Evolutionary conservation across 768 basidiomycete species (phyloP).

Genomic region (Rhodosporidiobolus sp.): DNA sequence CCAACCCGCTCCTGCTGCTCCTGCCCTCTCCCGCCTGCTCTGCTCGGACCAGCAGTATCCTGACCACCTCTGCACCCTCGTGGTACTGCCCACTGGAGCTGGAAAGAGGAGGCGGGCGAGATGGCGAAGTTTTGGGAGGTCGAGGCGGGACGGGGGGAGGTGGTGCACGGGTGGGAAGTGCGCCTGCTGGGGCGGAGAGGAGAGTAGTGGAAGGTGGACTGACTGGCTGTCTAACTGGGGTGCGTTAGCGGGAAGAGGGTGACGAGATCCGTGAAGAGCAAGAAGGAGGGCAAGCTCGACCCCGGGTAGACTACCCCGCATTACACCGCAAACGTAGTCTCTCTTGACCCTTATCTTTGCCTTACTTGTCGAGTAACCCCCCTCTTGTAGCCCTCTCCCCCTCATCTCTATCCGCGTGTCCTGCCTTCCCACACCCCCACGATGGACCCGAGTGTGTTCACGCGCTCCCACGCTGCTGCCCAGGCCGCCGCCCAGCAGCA

Average conservation of each 20-base stretch:
- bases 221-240: conserved; percentile 1
- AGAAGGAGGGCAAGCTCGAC: background rate
- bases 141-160: background rate
- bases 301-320: background rate
- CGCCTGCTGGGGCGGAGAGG: background rate
- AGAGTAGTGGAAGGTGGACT: background rate
- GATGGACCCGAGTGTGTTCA: conserved; percentile 34
- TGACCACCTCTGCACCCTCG: too few species aligned
- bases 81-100: too few species aligned
- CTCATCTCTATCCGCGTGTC: background rate
- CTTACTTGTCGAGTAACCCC: too few species aligned
- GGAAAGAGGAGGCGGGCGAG: background rate
- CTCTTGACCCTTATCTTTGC: too few species aligned
- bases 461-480: background rate
- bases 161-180: background rate
- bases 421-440: background rate
- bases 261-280: background rate
- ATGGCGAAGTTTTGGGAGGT: background rate
- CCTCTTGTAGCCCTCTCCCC: background rate
- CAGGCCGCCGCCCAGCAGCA: background rate
- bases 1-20: too few species aligned
- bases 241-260: background rate
- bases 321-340: too few species aligned
- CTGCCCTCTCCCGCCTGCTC: too few species aligned
- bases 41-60: too few species aligned